Base-by-base conservation (phyloP, 2,329 filamentous ascomycete species). In the Epichloe coenophiala region DNA sequence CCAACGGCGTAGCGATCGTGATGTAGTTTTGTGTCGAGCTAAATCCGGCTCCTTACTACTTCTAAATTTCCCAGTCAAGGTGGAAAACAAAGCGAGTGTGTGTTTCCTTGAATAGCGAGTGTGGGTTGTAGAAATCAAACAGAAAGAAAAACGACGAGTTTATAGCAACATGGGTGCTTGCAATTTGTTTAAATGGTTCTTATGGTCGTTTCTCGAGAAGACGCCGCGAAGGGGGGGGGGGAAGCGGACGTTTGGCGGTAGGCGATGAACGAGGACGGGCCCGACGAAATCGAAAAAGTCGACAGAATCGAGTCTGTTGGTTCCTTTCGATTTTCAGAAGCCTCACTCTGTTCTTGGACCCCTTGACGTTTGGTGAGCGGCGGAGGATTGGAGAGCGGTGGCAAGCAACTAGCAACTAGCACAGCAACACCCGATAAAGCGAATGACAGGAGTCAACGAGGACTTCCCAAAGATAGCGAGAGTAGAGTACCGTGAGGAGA, bases 361-460 rank as follows among this genome's bases (percentile, higher is more conserved):
- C 27, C 27, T 31, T 31, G 27, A 31, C 27, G 27, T 31, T 31
- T 31, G 27, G 7, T 31, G 27, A 31, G 27, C 27, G 27, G 27
- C 27, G 2, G 49, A 48, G 37, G 53, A 51, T 51, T 64, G 61
- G 62, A 67, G 61, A 61, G 60, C 65, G 65, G 65, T 67, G 70
- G 70, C 65, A 61, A 44, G 27, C 27, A 31, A 60, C 65, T 11
- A 31, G 27, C 27, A 31, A 60, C 65, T 31, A 31, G 27, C 27
- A 67, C 27, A 31, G 9, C 27, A 31, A 9, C 67, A 64, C 40
- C 19, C 47, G n/a, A 65, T 68, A 71, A 81, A 84, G 80, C 80
- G 80, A 84, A 78, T 81, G 80, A 83, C 79, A 81, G 80, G 80
- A 83, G 80, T 74, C 80, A 71, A 75, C 80, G 80, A 83, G 80